phyloP scores from a whole-genome alignment of 1,284 basidiomycete species.

The Leccinum fuscescens region DNA sequence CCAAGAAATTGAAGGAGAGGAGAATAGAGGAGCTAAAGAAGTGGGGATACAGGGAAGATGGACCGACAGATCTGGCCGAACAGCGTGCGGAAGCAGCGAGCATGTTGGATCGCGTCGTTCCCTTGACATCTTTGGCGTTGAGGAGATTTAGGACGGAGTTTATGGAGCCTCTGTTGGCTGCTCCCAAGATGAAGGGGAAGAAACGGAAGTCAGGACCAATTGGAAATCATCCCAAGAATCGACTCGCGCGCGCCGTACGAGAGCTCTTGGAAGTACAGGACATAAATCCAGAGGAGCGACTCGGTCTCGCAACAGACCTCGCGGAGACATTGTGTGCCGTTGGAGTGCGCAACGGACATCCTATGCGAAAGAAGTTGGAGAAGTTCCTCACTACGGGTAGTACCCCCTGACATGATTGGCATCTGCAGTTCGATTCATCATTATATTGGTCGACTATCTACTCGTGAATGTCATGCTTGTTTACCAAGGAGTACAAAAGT shows the following conservation, averaged over 20 bases:
- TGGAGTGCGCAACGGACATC: slow-evolving; percentile 61
- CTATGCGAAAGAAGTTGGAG: slow-evolving; percentile 62
- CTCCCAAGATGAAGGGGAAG: slow-evolving; percentile 57
- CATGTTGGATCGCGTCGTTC: slow-evolving; percentile 59
- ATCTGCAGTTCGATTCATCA: not conserved
- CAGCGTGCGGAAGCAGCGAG: slow-evolving; percentile 72
- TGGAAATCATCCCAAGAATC: slow-evolving; percentile 52
- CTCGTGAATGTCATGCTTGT: not conserved
- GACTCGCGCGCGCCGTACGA: slow-evolving; percentile 64
- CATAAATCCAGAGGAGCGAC: slow-evolving; percentile 46
- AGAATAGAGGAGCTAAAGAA: slow-evolving; percentile 59
- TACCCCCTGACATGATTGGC: slow-evolving; percentile 1
- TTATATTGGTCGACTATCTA: slow-evolving; percentile 7
- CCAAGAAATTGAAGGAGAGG: slow-evolving; percentile 55
- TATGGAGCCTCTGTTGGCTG: slow-evolving; percentile 63
- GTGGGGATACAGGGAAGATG: slow-evolving; percentile 64
- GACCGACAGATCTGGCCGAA: slow-evolving; percentile 55
- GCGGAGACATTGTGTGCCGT: slow-evolving; percentile 48
- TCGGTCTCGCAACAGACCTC: slow-evolving; percentile 47
- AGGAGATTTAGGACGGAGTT: slow-evolving; percentile 70
- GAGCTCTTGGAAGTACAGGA: slow-evolving; percentile 56
- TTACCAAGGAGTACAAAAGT: not conserved
- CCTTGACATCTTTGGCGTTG: slow-evolving; percentile 59
- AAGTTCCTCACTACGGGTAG: slow-evolving; percentile 40
- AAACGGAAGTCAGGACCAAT: slow-evolving; percentile 41